These are phyloP conservation scores for Fraxinus quadrangulata DNA, from an alignment of 257 asterid genomes.

Conservation along the genomic window DNA sequence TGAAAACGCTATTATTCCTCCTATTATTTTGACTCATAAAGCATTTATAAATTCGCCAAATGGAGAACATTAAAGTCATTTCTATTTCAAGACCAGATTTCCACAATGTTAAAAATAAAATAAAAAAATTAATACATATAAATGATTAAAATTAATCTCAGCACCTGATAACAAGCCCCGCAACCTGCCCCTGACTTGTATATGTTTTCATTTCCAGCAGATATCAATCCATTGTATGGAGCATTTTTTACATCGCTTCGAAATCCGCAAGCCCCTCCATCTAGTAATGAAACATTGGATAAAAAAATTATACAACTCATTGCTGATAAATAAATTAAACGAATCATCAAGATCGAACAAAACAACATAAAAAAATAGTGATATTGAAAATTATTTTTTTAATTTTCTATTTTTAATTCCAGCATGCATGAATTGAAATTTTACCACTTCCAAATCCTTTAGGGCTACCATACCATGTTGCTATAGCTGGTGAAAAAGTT, in stretches of 20 bases:
- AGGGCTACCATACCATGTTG: conserved; percentile 18
- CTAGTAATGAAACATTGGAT: not conserved
- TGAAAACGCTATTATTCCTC: no score
- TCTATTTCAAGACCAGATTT: no score
- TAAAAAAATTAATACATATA: not conserved
- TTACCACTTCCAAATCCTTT: conserved; percentile 24
- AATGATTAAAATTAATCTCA: not conserved
- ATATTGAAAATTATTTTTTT: no score
- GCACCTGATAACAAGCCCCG: conserved; percentile 46
- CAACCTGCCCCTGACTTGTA: conserved; percentile 44
- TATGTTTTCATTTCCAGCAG: conserved; percentile 39
- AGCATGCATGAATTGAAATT: no score
- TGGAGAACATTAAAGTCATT: no score
- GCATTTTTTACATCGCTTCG: conserved; percentile 25
- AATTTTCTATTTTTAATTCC: not conserved
- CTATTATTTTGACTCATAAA: no score
- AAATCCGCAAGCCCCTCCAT: conserved; percentile 49
- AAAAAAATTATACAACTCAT: not conserved
- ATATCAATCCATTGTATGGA: conserved; percentile 35
- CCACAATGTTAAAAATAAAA: no score
- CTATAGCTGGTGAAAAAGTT: conserved; percentile 4
- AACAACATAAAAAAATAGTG: no score
- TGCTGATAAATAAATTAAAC: not conserved
- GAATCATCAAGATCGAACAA: not conserved
- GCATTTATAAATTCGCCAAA: no score